phyloP scores from a whole-genome alignment of 2,329 filamentous ascomycete genomes.

The Hypoxylon sp. region DNA sequence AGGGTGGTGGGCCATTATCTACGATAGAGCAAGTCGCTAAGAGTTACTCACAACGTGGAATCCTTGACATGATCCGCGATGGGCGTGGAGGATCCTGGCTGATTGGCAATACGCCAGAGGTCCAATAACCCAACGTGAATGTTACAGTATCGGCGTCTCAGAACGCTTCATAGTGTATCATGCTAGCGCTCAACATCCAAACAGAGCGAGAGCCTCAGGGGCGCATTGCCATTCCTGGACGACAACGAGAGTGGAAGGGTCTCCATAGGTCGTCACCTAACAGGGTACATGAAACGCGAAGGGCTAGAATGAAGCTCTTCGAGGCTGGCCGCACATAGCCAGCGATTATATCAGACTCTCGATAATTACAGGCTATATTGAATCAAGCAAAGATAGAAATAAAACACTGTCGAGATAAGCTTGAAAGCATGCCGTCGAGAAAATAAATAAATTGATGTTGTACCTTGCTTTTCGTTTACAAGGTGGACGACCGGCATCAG shows the following conservation, averaged over 20 bases:
- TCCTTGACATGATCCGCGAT: constrained; percentile 36
- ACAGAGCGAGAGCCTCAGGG: constrained; percentile 30
- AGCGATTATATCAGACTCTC: not conserved
- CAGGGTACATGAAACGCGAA: constrained; percentile 36
- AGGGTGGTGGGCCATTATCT: constrained; percentile 22
- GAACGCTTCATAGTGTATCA: constrained; percentile 39
- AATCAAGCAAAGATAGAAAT: not conserved
- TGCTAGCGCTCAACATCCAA: constrained; percentile 39
- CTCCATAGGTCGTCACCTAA: constrained; percentile 5
- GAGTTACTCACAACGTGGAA: constrained; percentile 31
- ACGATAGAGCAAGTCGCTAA: constrained; percentile 35
- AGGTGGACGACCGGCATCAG: constrained; percentile 9
- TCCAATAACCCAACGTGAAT: constrained; percentile 31
- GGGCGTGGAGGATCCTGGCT: constrained; percentile 35
- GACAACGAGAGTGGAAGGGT: constrained; percentile 15
- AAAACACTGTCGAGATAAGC: not conserved
- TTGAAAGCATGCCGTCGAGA: not conserved
- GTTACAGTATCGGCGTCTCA: constrained; percentile 47
- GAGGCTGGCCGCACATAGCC: not conserved
- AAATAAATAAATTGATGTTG: not conserved
- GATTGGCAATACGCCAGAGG: constrained; percentile 29
- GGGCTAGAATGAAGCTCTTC: constrained; percentile 17
- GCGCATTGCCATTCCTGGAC: constrained; percentile 39
- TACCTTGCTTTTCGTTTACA: constrained; percentile 5
- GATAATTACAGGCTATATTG: not conserved